These are phyloP conservation scores for Calonectria multiphialidica DNA, from an alignment of 2,329 filamentous ascomycete species.

Conservation along the genomic window DNA sequence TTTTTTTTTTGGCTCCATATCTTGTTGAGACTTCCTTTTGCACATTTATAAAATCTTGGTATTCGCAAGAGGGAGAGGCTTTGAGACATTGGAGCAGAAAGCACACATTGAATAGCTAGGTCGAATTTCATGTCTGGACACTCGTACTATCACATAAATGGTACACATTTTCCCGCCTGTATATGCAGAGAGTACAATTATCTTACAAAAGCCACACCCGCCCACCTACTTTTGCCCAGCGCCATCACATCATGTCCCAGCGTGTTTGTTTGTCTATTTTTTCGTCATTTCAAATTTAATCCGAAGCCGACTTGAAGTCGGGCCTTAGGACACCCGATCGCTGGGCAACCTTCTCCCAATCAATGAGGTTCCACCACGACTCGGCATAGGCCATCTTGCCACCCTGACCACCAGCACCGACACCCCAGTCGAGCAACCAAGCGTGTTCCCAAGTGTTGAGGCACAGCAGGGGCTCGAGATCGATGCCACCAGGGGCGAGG, in stretches of 20 bases:
- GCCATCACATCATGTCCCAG: constrained; percentile 32
- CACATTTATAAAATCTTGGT: neutral
- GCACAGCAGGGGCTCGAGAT: constrained; percentile 84
- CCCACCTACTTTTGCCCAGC: constrained; percentile 28
- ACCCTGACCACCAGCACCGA: constrained; percentile 66
- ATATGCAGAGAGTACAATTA: constrained; percentile 48
- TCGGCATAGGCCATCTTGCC: constrained; percentile 84
- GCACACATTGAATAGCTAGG: neutral
- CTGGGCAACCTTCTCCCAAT: constrained; percentile 82
- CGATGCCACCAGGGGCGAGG: constrained; percentile 74
- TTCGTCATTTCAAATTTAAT: constrained; percentile 4
- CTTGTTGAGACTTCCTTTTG: neutral
- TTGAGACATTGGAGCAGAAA: neutral
- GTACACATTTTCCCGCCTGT: constrained; percentile 45
- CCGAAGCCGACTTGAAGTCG: constrained; percentile 46
- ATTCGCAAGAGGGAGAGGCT: neutral
- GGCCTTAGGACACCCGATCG: constrained; percentile 49
- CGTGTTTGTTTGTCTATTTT: constrained; percentile 3
- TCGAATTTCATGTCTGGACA: constrained; percentile 10
- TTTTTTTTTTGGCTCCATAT: neutral
- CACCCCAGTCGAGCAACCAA: constrained; percentile 85
- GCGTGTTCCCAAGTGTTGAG: constrained; percentile 98
- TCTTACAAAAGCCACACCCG: constrained; percentile 44
- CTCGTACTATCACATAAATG: constrained; percentile 35
- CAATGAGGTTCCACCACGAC: constrained; percentile 88